Evolutionary conservation across 148 eudicot species (phyloP).

Genomic region (Arctostaphylos glauca): DNA sequence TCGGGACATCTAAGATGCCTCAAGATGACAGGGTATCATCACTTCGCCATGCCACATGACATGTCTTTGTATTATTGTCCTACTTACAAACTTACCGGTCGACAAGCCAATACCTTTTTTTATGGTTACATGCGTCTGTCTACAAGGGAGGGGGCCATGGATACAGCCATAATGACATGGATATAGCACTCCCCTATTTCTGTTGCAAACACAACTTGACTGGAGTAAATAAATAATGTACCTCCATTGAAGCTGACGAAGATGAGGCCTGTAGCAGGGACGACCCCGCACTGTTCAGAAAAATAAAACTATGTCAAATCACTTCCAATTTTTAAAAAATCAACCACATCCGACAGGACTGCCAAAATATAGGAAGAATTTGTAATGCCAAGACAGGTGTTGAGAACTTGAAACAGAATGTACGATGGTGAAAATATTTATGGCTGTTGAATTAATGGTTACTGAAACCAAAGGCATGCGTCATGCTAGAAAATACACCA

Average conservation of each 20-base stretch:
- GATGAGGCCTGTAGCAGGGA: constrained; percentile 25
- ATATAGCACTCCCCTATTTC: constrained; percentile 7
- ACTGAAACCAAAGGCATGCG: background rate
- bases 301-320: background rate
- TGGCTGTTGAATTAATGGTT: background rate
- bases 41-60: background rate
- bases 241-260: constrained; percentile 33
- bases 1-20: background rate
- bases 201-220: background rate
- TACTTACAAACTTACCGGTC: background rate
- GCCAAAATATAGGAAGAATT: background rate
- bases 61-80: background rate
- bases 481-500: background rate
- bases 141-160: background rate
- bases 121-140: background rate
- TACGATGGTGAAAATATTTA: background rate
- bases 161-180: background rate
- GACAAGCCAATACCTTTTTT: background rate
- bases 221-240: constrained; percentile 7
- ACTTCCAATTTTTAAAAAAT: constrained; percentile 1
- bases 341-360: background rate
- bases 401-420: background rate
- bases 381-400: background rate
- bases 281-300: constrained; percentile 26
- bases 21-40: background rate